Evolutionary conservation across 2,329 filamentous ascomycete genomes (phyloP).

Genomic region (Penicillium frequentans): DNA sequence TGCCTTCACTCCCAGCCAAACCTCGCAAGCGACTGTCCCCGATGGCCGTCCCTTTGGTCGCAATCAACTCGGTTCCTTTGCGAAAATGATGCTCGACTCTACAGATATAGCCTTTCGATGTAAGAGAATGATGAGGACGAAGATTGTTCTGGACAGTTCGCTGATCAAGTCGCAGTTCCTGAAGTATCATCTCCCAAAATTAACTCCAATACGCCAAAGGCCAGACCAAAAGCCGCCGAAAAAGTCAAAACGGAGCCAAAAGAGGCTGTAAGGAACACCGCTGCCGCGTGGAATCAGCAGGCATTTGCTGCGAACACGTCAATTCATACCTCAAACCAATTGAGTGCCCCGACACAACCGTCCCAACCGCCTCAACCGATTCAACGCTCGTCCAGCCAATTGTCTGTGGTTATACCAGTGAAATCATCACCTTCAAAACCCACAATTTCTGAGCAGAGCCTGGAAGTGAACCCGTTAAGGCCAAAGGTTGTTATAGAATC

Average conservation of each 20-base stretch:
- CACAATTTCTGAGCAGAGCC: constrained; percentile 14
- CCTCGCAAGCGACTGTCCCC: constrained; percentile 14
- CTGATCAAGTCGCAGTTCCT: constrained; percentile 34
- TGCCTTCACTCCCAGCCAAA: constrained; percentile 22
- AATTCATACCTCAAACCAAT: not conserved
- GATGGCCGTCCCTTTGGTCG: constrained; percentile 26
- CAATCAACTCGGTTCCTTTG: constrained; percentile 51
- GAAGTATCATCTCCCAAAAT: constrained; percentile 17
- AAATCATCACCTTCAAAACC: constrained; percentile 42
- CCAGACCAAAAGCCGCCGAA: not conserved
- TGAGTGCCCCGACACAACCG: constrained; percentile 2
- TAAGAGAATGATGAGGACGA: constrained; percentile 25
- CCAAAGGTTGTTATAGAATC: constrained; percentile 23
- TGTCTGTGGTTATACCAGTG: constrained; percentile 51
- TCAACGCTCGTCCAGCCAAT: constrained; percentile 29
- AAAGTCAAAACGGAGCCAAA: constrained; percentile 24
- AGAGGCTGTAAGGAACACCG: constrained; percentile 21
- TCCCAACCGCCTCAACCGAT: not conserved
- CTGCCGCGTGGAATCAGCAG: constrained; percentile 24
- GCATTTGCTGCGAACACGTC: constrained; percentile 41
- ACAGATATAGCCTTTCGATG: constrained; percentile 47
- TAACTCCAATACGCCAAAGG: not conserved
- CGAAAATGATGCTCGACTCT: constrained; percentile 54
- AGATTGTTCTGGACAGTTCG: not conserved
- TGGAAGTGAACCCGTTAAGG: constrained; percentile 29